phyloP scores from a whole-genome alignment of 768 basidiomycete genomes.

The Suillus bovinus region DNA sequence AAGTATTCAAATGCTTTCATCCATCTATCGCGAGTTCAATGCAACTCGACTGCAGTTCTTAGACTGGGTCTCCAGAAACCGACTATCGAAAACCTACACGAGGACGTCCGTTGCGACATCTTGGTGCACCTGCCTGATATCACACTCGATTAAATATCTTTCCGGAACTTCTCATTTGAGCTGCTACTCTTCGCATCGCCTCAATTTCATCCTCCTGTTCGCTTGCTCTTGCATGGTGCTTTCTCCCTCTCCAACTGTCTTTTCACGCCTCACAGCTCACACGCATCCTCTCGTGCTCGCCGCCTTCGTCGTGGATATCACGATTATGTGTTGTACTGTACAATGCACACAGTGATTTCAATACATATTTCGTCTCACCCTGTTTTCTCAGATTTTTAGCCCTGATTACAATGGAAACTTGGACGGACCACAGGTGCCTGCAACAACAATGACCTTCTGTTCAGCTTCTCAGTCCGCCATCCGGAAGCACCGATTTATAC shows the following conservation, averaged over 20 bases:
- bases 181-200: not conserved
- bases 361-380: not conserved
- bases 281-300: too few relatives aligned
- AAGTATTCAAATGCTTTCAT: not conserved
- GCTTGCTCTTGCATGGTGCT: not conserved
- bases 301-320: too few relatives aligned
- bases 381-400: not conserved
- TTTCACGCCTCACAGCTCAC: not conserved
- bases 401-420: too few relatives aligned
- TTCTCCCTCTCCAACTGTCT: not conserved
- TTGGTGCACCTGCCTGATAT: not conserved
- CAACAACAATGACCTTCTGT: too few relatives aligned
- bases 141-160: not conserved
- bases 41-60: not conserved
- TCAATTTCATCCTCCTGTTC: not conserved
- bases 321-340: not conserved
- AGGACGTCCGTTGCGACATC: not conserved
- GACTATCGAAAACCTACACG: not conserved
- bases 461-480: not conserved
- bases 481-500: not conserved
- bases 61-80: not conserved
- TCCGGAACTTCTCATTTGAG: too few relatives aligned
- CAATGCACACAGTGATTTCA: not conserved
- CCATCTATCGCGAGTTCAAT: not conserved
- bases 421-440: too few relatives aligned